These are phyloP conservation scores for Pholiota conissans DNA, from an alignment of 768 basidiomycete species.

Conservation along the genomic window DNA sequence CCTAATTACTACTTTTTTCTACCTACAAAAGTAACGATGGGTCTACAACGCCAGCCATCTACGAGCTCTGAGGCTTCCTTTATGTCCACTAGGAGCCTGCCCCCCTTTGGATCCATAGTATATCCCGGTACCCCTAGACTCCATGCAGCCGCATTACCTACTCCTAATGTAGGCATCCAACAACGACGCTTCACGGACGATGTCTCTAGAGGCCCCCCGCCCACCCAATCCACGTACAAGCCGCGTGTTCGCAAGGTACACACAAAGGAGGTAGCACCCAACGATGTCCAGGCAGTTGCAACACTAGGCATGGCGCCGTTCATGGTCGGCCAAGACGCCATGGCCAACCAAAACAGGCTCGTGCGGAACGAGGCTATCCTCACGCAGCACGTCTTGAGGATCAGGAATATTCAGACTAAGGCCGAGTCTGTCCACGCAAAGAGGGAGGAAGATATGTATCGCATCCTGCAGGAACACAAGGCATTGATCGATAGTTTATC, in stretches of 20 bases:
- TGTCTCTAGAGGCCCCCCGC: background rate
- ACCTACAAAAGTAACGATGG: background rate
- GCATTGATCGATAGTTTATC: background rate
- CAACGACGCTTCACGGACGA: background rate
- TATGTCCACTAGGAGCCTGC: background rate
- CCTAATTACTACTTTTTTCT: background rate
- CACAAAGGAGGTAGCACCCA: conserved; percentile 6
- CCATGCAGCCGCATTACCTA: background rate
- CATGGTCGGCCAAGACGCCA: conserved; percentile 12
- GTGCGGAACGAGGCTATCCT: conserved; percentile 16
- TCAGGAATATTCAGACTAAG: background rate
- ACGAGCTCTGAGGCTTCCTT: background rate
- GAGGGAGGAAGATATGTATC: conserved; percentile 3
- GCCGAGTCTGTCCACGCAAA: conserved; percentile 1
- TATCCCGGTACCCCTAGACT: background rate
- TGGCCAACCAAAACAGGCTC: conserved; percentile 16
- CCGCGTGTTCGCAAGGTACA: conserved; percentile 6
- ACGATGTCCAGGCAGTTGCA: conserved; percentile 4
- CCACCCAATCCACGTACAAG: background rate
- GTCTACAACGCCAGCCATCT: background rate
- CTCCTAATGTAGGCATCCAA: background rate
- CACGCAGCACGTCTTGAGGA: conserved; percentile 7
- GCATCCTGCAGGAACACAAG: conserved; percentile 6
- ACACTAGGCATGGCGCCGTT: conserved; percentile 15
- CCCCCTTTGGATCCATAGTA: background rate